Evolutionary conservation across 2,329 filamentous ascomycete species (phyloP).

Genomic region (Macrophomina tecta): DNA sequence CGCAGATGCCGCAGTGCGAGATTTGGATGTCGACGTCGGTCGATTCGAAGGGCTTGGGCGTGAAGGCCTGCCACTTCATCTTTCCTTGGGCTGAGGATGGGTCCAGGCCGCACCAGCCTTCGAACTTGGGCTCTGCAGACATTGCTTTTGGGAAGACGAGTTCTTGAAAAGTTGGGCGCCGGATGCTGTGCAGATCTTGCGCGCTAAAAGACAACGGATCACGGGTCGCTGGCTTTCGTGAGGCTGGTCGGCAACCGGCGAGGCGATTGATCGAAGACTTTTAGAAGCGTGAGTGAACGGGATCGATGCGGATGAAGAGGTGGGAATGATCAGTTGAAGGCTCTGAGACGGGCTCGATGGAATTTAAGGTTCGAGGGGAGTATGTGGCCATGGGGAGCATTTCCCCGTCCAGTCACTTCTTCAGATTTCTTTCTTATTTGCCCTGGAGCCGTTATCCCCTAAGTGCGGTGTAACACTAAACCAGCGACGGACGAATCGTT

Average conservation of each 20-base stretch:
- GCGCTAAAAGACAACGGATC: too few species aligned
- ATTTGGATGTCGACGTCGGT: constrained; percentile 42
- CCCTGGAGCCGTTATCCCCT: neutral
- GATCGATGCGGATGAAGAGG: too few species aligned
- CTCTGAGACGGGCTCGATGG: neutral
- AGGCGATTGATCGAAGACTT: neutral
- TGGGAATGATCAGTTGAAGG: too few species aligned
- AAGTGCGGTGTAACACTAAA: neutral
- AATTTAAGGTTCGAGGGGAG: neutral
- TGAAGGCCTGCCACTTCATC: constrained; percentile 58
- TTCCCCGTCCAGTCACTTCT: neutral
- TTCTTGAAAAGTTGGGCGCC: constrained; percentile 45
- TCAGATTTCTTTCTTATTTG: neutral
- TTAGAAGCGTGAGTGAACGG: too few species aligned
- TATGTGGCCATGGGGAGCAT: neutral
- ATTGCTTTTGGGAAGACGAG: constrained; percentile 51
- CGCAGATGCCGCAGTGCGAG: constrained; percentile 32
- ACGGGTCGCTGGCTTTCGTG: too few species aligned
- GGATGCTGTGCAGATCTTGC: too few species aligned
- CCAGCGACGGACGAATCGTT: neutral
- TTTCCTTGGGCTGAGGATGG: constrained; percentile 57
- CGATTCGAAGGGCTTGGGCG: constrained; percentile 49
- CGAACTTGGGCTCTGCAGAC: constrained; percentile 11
- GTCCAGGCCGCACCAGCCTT: constrained; percentile 61
- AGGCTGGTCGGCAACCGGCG: too few species aligned